Base-by-base conservation (phyloP, 2,329 filamentous ascomycete species). In the Aspergillus carbonarius region DNA sequence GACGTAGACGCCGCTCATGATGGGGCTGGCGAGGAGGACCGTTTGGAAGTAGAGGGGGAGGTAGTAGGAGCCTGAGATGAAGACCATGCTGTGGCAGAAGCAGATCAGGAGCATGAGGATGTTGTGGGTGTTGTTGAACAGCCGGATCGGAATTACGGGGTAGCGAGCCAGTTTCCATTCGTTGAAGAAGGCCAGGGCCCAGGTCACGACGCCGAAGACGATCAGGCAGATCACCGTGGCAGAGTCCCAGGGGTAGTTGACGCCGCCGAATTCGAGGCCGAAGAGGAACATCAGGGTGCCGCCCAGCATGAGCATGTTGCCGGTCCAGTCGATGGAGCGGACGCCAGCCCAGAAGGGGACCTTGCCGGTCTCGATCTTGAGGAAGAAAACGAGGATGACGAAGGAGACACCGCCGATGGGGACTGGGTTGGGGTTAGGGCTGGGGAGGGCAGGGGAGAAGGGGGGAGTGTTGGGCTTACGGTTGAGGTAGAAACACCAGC, bases 201-300 rank as follows among this genome's bases (percentile, higher is more conserved):
- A 81, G 12, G 82, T 81, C 27, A 89, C 57, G 23, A 85, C 69
- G 20, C 91, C 91, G 65, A 93, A 92, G 50, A 93, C 77, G 63
- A 96, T 81, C 27, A 96, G 81, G 68, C 89, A 92, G 66, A 96
- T 82, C 32, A 93, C 89, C 1, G 85, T 88, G 1, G 89, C 81
- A 0, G 89, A 93, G 54, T 77, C 76, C 92, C 92, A 96, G 1
- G 92, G 88, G 63, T 85, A 85, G 20, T 82, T 81, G 53, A 92
- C 84, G 50, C 91, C 92, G 55, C 92, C 93, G 61, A 93, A 91
- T 70, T 96, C 89, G 10, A 96, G 84, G 0, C 92, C 93, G 42
- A 96, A 85, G 4, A 96, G 84, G 63, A 96, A 81, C 90, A 96
- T 93, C 18, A 96, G 80, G 0, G 90, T 93, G 18, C 88, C 91